These are phyloP conservation scores for Scedosporium apiospermum DNA, from an alignment of 2,329 filamentous ascomycete species.

Conservation along the genomic window DNA sequence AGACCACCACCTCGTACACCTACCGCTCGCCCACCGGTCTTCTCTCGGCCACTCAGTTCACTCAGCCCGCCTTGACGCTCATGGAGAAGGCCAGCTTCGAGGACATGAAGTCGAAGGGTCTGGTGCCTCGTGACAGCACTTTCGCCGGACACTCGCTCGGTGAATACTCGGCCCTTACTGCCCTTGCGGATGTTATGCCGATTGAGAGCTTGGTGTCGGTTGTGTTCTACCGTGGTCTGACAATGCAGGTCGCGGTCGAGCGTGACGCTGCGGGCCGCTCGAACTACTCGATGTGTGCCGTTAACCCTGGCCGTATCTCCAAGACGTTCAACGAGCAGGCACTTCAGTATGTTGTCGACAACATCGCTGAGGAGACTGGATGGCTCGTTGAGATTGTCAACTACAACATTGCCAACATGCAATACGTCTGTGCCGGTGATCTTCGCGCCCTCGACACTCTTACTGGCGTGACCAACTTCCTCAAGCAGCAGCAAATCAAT, in stretches of 20 bases:
- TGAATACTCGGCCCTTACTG: slow-evolving; percentile 95
- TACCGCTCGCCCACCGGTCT: slow-evolving; percentile 92
- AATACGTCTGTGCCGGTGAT: slow-evolving; percentile 65
- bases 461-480: slow-evolving; percentile 80
- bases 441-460: slow-evolving; percentile 62
- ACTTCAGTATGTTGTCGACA: slow-evolving; percentile 92
- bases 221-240: slow-evolving; percentile 97
- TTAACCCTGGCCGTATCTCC: slow-evolving; percentile 95
- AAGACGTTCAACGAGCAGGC: slow-evolving; percentile 99
- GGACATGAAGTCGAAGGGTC: slow-evolving; percentile 95
- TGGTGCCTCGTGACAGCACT: slow-evolving; percentile 91
- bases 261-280: slow-evolving; percentile 86
- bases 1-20: slow-evolving; percentile 90
- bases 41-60: slow-evolving; percentile 96
- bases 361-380: slow-evolving; percentile 83
- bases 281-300: slow-evolving; percentile 98
- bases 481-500: slow-evolving; percentile 95
- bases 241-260: slow-evolving; percentile 98
- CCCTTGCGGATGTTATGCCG: slow-evolving; percentile 97
- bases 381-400: slow-evolving; percentile 99
- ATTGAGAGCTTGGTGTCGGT: slow-evolving; percentile 97
- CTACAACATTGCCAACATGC: slow-evolving; percentile 73
- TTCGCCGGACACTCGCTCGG: slow-evolving; percentile 97
- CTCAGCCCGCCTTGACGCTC: slow-evolving; percentile 88
- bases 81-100: slow-evolving; percentile 99